Conservation (phyloP, 2,329 filamentous ascomycete species). For the Nemania sp. region DNA sequence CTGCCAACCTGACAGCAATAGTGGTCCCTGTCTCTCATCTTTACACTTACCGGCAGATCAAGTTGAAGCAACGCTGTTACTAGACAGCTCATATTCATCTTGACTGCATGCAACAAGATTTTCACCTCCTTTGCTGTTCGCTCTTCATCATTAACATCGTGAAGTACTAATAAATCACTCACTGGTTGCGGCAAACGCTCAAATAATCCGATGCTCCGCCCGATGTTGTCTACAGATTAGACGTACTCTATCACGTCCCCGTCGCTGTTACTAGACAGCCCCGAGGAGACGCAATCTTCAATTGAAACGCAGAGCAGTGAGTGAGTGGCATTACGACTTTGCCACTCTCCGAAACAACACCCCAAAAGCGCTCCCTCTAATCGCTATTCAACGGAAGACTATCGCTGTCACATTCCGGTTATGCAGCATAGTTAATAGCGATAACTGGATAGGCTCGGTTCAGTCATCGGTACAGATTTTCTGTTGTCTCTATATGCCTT, state of each 20-base stretch:
- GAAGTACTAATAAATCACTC: not conserved
- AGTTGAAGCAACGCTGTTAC: constrained; percentile 35
- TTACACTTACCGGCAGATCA: not conserved
- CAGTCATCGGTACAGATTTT: not conserved
- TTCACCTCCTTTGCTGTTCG: not conserved
- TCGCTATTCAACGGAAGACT: not conserved
- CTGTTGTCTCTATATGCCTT: not conserved
- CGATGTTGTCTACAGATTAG: constrained; percentile 28
- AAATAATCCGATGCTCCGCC: too few relatives aligned
- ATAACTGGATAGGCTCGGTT: not conserved
- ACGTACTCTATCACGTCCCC: constrained; percentile 19
- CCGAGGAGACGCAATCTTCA: constrained; percentile 10
- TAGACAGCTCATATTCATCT: constrained; percentile 33
- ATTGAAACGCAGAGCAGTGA: not conserved
- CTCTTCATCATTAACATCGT: not conserved
- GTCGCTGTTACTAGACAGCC: constrained; percentile 42
- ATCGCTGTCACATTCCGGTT: not conserved
- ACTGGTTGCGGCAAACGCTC: constrained; percentile 14
- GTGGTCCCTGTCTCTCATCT: not conserved
- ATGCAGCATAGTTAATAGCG: not conserved
- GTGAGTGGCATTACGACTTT: not conserved
- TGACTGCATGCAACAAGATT: not conserved
- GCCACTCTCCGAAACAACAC: not conserved
- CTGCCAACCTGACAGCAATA: not conserved
- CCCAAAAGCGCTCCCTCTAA: not conserved